Evolutionary conservation across 352 stramenopile species (phyloP), one percentile per base, ranked within the genome.

Genomic region (Pythium chondricola): DNA sequence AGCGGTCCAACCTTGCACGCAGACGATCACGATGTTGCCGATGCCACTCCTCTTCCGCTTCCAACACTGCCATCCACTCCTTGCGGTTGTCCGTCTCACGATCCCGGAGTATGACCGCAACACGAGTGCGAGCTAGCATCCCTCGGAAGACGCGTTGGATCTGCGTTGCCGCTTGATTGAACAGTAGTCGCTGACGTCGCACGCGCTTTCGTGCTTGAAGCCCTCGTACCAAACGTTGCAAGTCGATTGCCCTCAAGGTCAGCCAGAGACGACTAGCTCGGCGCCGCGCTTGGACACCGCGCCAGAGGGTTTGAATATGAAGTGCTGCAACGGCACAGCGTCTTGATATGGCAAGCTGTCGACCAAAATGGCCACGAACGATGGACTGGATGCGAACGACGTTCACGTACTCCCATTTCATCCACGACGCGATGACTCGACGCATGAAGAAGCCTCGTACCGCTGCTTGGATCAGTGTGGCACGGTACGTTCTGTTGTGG

Each of bases 141-240:
- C 80, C 77, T 26, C 77, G 71, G 68, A 87, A 85, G 29, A 84
- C 65, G 0, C 75, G 70, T 33, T 92, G 80, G 30, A 92, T 81
- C 33, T 86, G 63, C 21, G 56, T 67, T 9, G 71, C 77, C 11
- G 58, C 49, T 0, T 29, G 41, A 10, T 71, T 40, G 30, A 61
- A 54, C 14, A 39, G 22, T 5, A 27, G 5, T 9, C 49, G 52
- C 16, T 26, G 46, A n/a, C 27, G 60, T 9, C 48, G 58, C 20
- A 69, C 62, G 1, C 63, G 47, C 45, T 74, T 86, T 18, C 71
- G 58, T 0, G 65, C 54, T 3, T 83, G 67, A 4, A 67, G 62
- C 3, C 80, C 71, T 7, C 77, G 69, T 6, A 83, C 48, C 16
- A 87, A 46, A 11, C 72, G 61, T 46, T 92, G 80, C 2, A 92